Evolutionary conservation across 2,329 filamentous ascomycete species (phyloP), one percentile per base, ranked within the genome.

Genomic region (Cercospora sesami): DNA sequence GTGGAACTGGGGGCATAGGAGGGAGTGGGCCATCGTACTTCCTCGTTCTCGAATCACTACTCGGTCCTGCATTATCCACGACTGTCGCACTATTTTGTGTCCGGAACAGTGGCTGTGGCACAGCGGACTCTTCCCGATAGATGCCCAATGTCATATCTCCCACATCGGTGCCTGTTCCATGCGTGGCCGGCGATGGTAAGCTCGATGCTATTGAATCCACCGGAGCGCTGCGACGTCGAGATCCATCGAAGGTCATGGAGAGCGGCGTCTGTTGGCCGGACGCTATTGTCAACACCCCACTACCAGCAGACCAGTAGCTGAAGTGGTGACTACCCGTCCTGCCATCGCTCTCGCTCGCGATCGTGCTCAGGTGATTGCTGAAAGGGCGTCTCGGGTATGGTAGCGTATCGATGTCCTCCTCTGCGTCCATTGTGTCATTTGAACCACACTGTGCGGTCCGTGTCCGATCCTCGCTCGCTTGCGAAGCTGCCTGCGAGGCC

Each of bases 361-460:
- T 79, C 4, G 78, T 79, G 51, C 78, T 78, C 42, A 79, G 72
- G 63, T 78, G 73, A 60, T 73, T 74, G 66, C 71, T 75, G 69
- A 76, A 77, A 5, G 69, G 75, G 12, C 75, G 68, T 55, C 75
- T 72, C 18, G 74, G 75, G 62, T 73, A 78, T 21, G 76, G 75
- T 23, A 73, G 65, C 8, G 71, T 71, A 67, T 78, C 75, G 53
- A 75, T 69, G 9, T 76, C 75, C 51, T 77, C 74, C 12, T 70
- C 63, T 16, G 64, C 72, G 12, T 58, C 62, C 73, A 76, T 76
- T 9, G 68, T 68, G 60, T 69, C 68, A 63, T 60, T 48, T 48
- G 60, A 45, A 48, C 62, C 55, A n/a, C 65, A 60, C 16, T 63
- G 33, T 30, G 18, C 48, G 16, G 62, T 64, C 18, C 48, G 62